These are phyloP conservation scores for Castanea crenata DNA, from an alignment of 306 rosid genomes.

Conservation along the genomic window DNA sequence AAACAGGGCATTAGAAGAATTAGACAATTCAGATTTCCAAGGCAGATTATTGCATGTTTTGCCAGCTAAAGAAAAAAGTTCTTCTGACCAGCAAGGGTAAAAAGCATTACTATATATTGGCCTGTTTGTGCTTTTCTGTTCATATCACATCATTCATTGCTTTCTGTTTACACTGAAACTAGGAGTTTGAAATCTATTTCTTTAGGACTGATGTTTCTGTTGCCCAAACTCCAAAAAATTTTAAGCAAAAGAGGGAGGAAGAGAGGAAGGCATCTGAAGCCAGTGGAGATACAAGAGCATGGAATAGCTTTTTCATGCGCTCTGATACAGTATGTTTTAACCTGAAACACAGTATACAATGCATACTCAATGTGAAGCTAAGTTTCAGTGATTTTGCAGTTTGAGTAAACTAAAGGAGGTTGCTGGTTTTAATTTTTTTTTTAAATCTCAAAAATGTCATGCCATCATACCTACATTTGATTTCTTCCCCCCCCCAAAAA, in stretches of 20 bases:
- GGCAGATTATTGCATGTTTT: slow-evolving; percentile 90
- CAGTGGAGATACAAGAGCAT: slow-evolving; percentile 85
- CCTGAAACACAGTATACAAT: slow-evolving; percentile 1
- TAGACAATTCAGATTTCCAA: slow-evolving; percentile 78
- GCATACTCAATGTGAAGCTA: slow-evolving; percentile 11
- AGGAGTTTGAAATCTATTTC: slow-evolving; percentile 24
- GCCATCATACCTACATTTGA: neutral
- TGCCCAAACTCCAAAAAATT: slow-evolving; percentile 53
- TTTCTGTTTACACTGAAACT: slow-evolving; percentile 6
- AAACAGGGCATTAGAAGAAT: slow-evolving; percentile 68
- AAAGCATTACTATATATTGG: slow-evolving; percentile 18
- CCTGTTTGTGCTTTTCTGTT: neutral
- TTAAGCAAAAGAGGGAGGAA: slow-evolving; percentile 72
- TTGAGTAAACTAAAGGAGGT: slow-evolving; percentile 1
- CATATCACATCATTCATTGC: neutral
- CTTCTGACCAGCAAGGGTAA: slow-evolving; percentile 61
- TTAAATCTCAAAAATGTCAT: neutral
- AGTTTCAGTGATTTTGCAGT: slow-evolving; percentile 4
- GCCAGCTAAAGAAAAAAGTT: slow-evolving; percentile 59
- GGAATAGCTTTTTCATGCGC: slow-evolving; percentile 93
- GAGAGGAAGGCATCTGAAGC: slow-evolving; percentile 82
- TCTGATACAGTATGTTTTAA: slow-evolving; percentile 71
- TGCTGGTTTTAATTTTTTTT: neutral
- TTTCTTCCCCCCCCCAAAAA: no score
- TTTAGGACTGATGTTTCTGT: slow-evolving; percentile 46